Evolutionary conservation across 805 yeast genomes (phyloP), one percentile per base, ranked within the genome.

Genomic region (Candida coquimbonensis): DNA sequence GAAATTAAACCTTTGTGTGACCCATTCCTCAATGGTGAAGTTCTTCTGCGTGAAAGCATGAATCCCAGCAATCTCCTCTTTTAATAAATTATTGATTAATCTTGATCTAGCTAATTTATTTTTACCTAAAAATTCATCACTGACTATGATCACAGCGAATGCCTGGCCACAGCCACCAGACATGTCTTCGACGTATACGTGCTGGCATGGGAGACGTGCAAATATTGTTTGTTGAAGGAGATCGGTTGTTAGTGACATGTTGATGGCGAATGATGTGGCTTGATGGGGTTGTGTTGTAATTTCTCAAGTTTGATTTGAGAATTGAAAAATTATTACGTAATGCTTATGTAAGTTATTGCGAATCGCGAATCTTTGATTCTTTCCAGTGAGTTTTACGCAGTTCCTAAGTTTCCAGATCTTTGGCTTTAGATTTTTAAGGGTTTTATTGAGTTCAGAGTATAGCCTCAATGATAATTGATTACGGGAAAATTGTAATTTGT

Each of bases 21-120:
- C 73, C 96, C 96, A 91, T 63, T 91, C 99, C n/a, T 77, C 86
- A 1, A 82, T 80, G 0, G 97, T 90, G 60, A 80, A 91, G 12
- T 79, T 85, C 66, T 87, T 89, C 59, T 93, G 97, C 0, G 96
- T 88, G 63, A 95, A 93, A 0, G 99, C 98, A 65, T 93, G 99
- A 39, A 93, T 90, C 6, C 72, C 66, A 0, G 86, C 82, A 31
- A 93, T 87, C 62, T 90, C 96, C n/a, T 83, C 87, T 55, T 83
- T 82, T 50, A 93, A 71, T 1, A 85, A 80, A 31, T 62, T 69
- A 64, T 93, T 93, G 40, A 95, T 96, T 53, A 89, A 57, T 53
- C 98, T 72, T 56, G 91, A 96, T 59, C 99, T 77, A 70, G 81
- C 77, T 42, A 93, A 70, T 62, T 85, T 86, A 66, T 87, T 88